Percentiles rank a stretch among this genome's conserved stretches.
Conservation (phyloP, 1,139 yeast species). For the Keqinozyma sinolaborantium region DNA sequence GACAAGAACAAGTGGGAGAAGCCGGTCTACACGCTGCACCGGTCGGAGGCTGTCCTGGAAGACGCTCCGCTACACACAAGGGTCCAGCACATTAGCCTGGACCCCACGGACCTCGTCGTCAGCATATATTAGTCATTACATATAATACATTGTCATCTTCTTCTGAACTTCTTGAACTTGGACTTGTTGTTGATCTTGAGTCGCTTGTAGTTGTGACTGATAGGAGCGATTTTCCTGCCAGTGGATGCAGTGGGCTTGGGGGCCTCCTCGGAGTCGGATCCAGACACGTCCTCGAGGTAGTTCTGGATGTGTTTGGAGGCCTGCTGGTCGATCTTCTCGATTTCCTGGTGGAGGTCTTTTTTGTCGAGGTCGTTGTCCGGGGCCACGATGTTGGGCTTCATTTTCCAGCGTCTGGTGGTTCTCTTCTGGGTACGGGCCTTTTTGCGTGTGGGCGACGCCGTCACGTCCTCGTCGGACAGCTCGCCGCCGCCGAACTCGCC, state of each 20-base stretch:
- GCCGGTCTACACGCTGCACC: constrained; percentile 34
- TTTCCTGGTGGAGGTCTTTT: constrained; percentile 39
- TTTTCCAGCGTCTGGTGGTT: constrained; percentile 57
- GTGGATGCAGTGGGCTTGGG: constrained; percentile 5
- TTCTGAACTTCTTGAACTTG: constrained; percentile 9
- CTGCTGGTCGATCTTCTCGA: constrained; percentile 25
- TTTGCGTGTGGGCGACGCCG: constrained; percentile 17
- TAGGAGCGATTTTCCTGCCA: constrained; percentile 28
- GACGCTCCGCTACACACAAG: constrained; percentile 6
- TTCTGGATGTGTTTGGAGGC: constrained; percentile 18
- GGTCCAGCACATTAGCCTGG: constrained; percentile 14
- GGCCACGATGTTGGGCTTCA: constrained; percentile 37
- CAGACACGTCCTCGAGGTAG: constrained; percentile 17
- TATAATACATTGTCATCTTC: constrained; percentile 4
- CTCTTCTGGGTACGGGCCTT: constrained; percentile 55
- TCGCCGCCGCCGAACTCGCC: constrained; percentile 11
- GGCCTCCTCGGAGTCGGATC: constrained; percentile 19
- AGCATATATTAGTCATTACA: constrained; percentile 5
- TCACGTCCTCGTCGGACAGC: constrained; percentile 8
- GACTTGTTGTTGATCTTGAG: constrained; percentile 37
- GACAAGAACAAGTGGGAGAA: constrained; percentile 51
- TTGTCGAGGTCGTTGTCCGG: constrained; percentile 21
- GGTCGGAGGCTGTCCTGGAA: constrained; percentile 1
- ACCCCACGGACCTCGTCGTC: constrained; percentile 11
- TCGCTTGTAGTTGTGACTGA: constrained; percentile 38